These are phyloP conservation scores for Scheffersomyces quercinus DNA, from an alignment of 1,139 yeast genomes.

Conservation along the genomic window DNA sequence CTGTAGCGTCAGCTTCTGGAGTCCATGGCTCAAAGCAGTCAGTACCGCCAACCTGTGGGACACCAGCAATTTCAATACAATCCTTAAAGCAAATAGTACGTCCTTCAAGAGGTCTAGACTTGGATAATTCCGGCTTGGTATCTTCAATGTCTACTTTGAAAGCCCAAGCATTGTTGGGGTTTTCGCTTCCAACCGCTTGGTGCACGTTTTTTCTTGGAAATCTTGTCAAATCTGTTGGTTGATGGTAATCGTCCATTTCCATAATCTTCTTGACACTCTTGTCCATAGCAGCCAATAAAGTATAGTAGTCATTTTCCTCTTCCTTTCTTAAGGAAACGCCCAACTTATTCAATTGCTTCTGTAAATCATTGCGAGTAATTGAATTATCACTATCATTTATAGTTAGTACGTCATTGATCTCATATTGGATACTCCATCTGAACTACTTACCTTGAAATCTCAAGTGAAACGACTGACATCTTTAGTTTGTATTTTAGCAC, in stretches of 20 bases:
- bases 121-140: conserved; percentile 18
- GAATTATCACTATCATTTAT: conserved; percentile 17
- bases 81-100: conserved; percentile 32
- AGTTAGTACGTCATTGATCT: background rate
- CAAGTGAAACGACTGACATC: conserved; percentile 30
- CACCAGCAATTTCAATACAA: conserved; percentile 31
- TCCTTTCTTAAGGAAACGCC: conserved; percentile 22
- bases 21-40: conserved; percentile 27
- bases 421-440: background rate
- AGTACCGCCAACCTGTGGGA: conserved; percentile 36
- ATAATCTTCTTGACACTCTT: conserved; percentile 28
- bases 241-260: conserved; percentile 26
- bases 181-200: conserved; percentile 20
- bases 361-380: conserved; percentile 24
- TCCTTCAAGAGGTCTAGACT: conserved; percentile 22
- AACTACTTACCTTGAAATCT: conserved; percentile 8
- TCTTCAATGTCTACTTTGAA: conserved; percentile 34
- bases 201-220: conserved; percentile 30
- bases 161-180: conserved; percentile 36
- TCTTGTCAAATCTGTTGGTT: conserved; percentile 23
- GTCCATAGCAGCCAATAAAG: conserved; percentile 30
- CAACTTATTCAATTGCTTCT: conserved; percentile 25
- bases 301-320: conserved; percentile 29
- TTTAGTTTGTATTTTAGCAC: conserved; percentile 3
- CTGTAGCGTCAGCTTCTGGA: conserved; percentile 36